phyloP scores from a whole-genome alignment of 768 basidiomycete genomes.

The Auricularia sp. region DNA sequence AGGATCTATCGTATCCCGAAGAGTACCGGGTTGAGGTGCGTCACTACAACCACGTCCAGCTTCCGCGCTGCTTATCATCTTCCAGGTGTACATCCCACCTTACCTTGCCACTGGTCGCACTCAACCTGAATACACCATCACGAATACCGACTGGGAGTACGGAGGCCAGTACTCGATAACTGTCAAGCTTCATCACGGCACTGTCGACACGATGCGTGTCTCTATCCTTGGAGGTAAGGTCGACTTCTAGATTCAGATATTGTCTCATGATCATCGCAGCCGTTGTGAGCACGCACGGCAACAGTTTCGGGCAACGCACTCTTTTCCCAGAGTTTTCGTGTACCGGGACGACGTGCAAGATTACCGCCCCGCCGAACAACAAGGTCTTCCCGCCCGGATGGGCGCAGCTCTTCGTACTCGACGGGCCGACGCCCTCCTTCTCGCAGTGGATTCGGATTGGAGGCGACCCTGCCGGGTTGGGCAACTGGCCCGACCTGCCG shows the following conservation, averaged over 20 bases:
- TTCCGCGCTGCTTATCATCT: not conserved
- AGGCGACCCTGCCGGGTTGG: conserved; percentile 5
- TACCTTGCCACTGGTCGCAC: conserved; percentile 13
- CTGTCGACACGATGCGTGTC: not conserved
- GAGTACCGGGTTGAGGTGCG: conserved; percentile 12
- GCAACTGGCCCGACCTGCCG: not conserved
- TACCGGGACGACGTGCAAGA: conserved; percentile 10
- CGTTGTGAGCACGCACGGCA: conserved; percentile 8
- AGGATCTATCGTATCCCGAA: conserved; percentile 13
- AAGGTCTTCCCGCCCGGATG: conserved; percentile 14
- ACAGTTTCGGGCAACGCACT: conserved; percentile 8
- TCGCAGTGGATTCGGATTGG: conserved; percentile 10
- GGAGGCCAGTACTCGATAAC: conserved; percentile 44
- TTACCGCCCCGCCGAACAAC: conserved; percentile 13
- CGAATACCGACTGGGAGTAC: conserved; percentile 58
- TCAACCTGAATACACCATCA: conserved; percentile 29
- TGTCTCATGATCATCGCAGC: conserved; percentile 2
- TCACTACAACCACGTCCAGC: not conserved
- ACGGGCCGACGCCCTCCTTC: conserved; percentile 9
- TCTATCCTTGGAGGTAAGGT: not conserved
- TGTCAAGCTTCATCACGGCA: not conserved
- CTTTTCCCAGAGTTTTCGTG: conserved; percentile 8
- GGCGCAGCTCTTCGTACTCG: conserved; percentile 12
- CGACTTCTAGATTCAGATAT: not conserved
- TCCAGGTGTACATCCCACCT: conserved; percentile 12